Conservation (phyloP, 805 yeast genomes). For the Nakazawaea molendinolei region DNA sequence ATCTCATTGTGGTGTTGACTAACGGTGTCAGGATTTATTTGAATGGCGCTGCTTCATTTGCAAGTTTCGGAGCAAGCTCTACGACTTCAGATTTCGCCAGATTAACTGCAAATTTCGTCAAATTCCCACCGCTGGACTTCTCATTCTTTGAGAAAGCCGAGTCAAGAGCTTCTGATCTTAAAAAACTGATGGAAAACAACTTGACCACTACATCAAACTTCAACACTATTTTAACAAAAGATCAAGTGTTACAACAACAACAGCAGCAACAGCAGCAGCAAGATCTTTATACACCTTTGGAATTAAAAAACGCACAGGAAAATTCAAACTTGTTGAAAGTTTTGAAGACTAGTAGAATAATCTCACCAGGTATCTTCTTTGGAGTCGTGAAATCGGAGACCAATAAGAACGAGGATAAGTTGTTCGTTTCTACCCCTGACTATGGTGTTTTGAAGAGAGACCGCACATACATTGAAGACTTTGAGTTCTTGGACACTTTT, state of each 20-base stretch:
- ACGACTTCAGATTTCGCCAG: slow-evolving; percentile 18
- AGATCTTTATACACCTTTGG: slow-evolving; percentile 19
- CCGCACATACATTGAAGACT: slow-evolving; percentile 70
- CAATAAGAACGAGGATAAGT: slow-evolving; percentile 32
- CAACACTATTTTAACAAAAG: slow-evolving; percentile 13
- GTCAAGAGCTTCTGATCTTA: slow-evolving; percentile 6
- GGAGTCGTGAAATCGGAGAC: slow-evolving; percentile 43
- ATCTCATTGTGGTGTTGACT: slow-evolving; percentile 69
- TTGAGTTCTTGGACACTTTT: slow-evolving; percentile 60
- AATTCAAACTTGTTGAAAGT: slow-evolving; percentile 49
- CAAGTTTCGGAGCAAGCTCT: slow-evolving; percentile 14
- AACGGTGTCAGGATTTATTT: slow-evolving; percentile 78
- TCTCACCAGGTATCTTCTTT: slow-evolving; percentile 84
- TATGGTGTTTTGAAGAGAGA: slow-evolving; percentile 75
- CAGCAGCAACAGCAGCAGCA: slow-evolving; percentile 27
- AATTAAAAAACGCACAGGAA: slow-evolving; percentile 47
- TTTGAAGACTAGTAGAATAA: slow-evolving; percentile 49
- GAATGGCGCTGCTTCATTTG: slow-evolving; percentile 37
- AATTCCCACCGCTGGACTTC: slow-evolving; percentile 38
- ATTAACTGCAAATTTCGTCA: slow-evolving; percentile 31
- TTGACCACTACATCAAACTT: neutral
- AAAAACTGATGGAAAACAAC: neutral
- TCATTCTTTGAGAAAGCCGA: slow-evolving; percentile 23
- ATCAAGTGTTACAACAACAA: slow-evolving; percentile 26
- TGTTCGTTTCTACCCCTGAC: slow-evolving; percentile 78